phyloP scores from a whole-genome alignment of 169 alveolate genomes.

The Eimeria necatrix region DNA sequence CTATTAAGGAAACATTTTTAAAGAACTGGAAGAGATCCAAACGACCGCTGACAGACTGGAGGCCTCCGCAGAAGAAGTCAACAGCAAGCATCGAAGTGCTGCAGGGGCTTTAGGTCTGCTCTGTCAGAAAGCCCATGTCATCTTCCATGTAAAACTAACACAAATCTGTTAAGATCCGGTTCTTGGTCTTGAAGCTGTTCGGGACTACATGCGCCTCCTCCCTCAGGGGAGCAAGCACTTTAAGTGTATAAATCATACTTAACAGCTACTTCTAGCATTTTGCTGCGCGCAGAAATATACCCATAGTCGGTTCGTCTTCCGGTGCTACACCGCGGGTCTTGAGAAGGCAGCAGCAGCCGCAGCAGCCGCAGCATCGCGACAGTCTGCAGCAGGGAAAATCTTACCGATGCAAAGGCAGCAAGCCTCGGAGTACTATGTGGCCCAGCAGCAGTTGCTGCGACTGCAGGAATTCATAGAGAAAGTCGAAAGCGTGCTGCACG shows the following conservation, averaged over 20 bases:
- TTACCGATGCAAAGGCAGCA: neutral
- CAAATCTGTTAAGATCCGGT: too few species aligned
- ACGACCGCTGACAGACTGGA: conserved; percentile 54
- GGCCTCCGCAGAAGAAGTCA: conserved; percentile 54
- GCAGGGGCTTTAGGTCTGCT: conserved; percentile 60
- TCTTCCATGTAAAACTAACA: conserved; percentile 20
- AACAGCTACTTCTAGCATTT: too few species aligned
- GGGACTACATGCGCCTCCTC: neutral
- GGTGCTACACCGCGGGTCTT: conserved; percentile 30
- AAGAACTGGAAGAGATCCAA: conserved; percentile 41
- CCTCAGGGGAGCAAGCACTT: neutral
- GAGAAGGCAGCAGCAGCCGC: conserved; percentile 58
- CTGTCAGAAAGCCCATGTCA: conserved; percentile 26
- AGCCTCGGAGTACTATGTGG: conserved; percentile 12
- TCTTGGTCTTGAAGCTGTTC: too few species aligned
- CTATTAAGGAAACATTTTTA: neutral
- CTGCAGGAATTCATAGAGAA: conserved; percentile 36
- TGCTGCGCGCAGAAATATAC: conserved; percentile 33
- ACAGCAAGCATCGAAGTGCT: conserved; percentile 32
- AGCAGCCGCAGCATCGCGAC: conserved; percentile 8
- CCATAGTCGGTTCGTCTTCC: conserved; percentile 11
- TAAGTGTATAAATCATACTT: too few species aligned
- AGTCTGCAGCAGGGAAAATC: neutral
- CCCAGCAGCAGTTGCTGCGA: conserved; percentile 55
- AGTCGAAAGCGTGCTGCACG: conserved; percentile 26